Base-by-base conservation (phyloP, 2,329 filamentous ascomycete species). In the Sporothrix mexicana region DNA sequence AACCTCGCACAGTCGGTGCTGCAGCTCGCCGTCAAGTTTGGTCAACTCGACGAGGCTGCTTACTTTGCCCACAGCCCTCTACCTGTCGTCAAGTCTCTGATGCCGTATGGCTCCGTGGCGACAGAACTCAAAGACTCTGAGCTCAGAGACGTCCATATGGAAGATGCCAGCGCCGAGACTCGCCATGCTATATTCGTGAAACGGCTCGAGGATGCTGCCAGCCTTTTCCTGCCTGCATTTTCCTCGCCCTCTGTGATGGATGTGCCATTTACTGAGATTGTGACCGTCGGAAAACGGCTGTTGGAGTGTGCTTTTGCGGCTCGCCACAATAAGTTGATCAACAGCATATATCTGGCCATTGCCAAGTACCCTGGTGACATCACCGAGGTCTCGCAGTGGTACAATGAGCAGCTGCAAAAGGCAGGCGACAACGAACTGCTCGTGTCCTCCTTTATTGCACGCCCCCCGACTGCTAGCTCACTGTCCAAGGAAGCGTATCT, bases 41-140 rank as follows among this genome's bases (percentile, higher is more conserved):
- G 79, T 0, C 73, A 77, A 5, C 69, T 84, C 1, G 74, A 79
- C 17, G 81, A 82, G 74, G 76, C 70, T 8, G 74, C 77, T 15
- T 85, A 81, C 62, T 80, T 81, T 68, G 78, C 77, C n/a, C 79
- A 82, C 73, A 68, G 80, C 0, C 83, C 83, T 8, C 57, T 82
- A 1, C 20, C 75, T 1, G 75, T 84, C 10, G 79, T 84, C 49
- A 74, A 80, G 3, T 77, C 73, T 7, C 73, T 79, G 25, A 45
- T 55, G 6, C 70, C 74, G 2, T 36, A 36, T 36, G 30, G 30
- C 30, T 36, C 30, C 30, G 30, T 36, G 30, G 30, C 30, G 7
- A 36, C 30, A 36, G 30, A 36, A 5, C n/a, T 51, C 7, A n/a
- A 43, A 36, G 2, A 67, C 41, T 2, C 8, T 66, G 3, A 25